Base-by-base conservation (phyloP, 345 rosid genomes). In the Triadica sebifera region DNA sequence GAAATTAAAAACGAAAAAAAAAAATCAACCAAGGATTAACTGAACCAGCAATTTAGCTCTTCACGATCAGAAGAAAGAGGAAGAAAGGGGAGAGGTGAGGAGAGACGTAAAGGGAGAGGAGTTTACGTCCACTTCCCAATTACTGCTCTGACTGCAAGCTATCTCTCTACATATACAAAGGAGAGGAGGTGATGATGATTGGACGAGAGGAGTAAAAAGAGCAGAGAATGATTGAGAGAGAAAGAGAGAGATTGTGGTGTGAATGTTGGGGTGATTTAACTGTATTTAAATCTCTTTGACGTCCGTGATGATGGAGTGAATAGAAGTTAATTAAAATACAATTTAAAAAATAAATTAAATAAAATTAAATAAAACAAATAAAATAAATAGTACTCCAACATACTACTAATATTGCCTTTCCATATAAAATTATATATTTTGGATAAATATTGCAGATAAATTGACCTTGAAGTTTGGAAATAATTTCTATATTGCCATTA, bases 271-370 rank as follows among this genome's bases (percentile, higher is more conserved):
- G 59, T 13, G 71, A 81, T 83, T 85, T 71, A 82, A 84, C 78
- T 66, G 22, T 17, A 76, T 85, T 88, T 84, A 81, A 88, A 64
- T 74, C 17, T 13, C 13, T 74, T 85, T 89, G 75, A 74, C 37
- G 77, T 88, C 90, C 92, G 86, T 41, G 50, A 6, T 56, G 43
- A 22, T 55, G 69, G 37, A 47, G 25, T 53, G 24, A 58, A 43
- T 8, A n/a, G 6, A 55, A 15, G 24, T 52, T 52, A 58, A 22
- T 43, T 29, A 29, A 29, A 29, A 19, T 0, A 8, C 3, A 51
- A 7, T 39, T n/a, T n/a, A n/a, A n/a, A n/a, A n/a, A n/a, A n/a
- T n/a, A n/a, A n/a, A n/a, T n/a, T n/a, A n/a, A n/a, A n/a, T n/a
- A n/a, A n/a, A n/a, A n/a, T n/a, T n/a, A n/a, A n/a, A n/a, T n/a